These are phyloP conservation scores for Didymella arachidicola DNA, from an alignment of 2,329 filamentous ascomycete genomes.

Conservation along the genomic window DNA sequence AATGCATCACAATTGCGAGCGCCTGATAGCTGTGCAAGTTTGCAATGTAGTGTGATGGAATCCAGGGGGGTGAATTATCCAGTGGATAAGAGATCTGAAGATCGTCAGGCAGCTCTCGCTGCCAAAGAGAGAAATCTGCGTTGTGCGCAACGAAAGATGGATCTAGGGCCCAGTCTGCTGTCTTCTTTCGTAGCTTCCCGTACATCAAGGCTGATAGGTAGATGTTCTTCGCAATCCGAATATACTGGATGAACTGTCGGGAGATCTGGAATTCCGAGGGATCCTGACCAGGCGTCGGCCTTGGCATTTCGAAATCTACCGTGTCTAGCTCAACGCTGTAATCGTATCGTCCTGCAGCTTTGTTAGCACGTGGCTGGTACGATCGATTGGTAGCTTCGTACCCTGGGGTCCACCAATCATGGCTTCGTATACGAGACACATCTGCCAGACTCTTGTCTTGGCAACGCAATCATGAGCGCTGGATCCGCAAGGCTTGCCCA, in stretches of 20 bases:
- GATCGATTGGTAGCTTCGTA: slow-evolving; percentile 46
- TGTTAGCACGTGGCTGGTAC: slow-evolving; percentile 14
- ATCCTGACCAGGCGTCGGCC: slow-evolving; percentile 71
- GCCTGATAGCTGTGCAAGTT: slow-evolving; percentile 92
- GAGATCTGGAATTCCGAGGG: slow-evolving; percentile 79
- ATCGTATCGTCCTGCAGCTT: slow-evolving; percentile 69
- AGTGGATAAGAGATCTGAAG: slow-evolving; percentile 78
- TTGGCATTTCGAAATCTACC: slow-evolving; percentile 75
- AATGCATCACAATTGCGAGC: slow-evolving; percentile 82
- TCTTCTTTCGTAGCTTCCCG: slow-evolving; percentile 74
- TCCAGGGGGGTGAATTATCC: slow-evolving; percentile 82
- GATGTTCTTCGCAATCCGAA: slow-evolving; percentile 79
- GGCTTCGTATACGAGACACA: slow-evolving; percentile 82
- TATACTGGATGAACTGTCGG: slow-evolving; percentile 83
- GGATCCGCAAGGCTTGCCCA: slow-evolving; percentile 73
- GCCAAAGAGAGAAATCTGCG: slow-evolving; percentile 77
- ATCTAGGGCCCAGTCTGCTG: slow-evolving; percentile 85
- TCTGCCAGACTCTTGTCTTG: slow-evolving; percentile 90
- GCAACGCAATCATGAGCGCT: slow-evolving; percentile 78
- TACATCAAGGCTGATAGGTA: slow-evolving; percentile 79
- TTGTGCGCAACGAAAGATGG: slow-evolving; percentile 83
- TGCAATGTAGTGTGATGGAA: slow-evolving; percentile 85
- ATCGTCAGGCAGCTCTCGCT: slow-evolving; percentile 78
- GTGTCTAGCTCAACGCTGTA: slow-evolving; percentile 77
- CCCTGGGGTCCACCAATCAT: slow-evolving; percentile 96